Evolutionary conservation across 352 stramenopile species (phyloP).

Genomic region (Thalassiosira hispida): DNA sequence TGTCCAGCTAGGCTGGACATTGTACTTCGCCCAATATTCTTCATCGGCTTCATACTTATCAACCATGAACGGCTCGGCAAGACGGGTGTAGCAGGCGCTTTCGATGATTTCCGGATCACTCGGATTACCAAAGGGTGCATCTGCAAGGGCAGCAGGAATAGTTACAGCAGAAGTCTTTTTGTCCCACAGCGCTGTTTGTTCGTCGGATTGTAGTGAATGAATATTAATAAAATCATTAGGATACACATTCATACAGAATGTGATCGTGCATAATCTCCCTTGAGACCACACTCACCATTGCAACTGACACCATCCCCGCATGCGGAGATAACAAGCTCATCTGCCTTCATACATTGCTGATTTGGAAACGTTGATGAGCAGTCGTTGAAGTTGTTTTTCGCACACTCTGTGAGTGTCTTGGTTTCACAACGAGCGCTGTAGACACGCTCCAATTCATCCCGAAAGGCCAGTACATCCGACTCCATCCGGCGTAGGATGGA

Average conservation of each 20-base stretch:
- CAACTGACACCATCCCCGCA: constrained; percentile 28
- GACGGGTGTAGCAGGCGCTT: constrained; percentile 49
- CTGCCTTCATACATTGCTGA: constrained; percentile 26
- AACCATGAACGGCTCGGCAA: constrained; percentile 57
- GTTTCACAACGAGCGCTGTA: constrained; percentile 26
- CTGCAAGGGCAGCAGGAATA: constrained; percentile 27
- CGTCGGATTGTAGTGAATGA: no score
- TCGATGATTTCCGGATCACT: constrained; percentile 46
- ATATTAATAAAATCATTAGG: constrained; percentile 1
- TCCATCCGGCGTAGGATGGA: constrained; percentile 30
- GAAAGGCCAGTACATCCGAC: constrained; percentile 20
- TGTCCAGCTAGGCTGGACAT: constrained; percentile 29
- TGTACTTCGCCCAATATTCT: constrained; percentile 26
- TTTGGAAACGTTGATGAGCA: constrained; percentile 32
- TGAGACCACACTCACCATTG: constrained; percentile 11
- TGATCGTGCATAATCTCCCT: not conserved
- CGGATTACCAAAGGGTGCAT: constrained; percentile 19
- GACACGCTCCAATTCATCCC: constrained; percentile 29
- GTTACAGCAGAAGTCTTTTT: constrained; percentile 16
- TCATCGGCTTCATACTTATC: constrained; percentile 45
- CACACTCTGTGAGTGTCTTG: constrained; percentile 24
- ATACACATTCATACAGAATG: not conserved
- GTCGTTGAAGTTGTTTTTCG: constrained; percentile 28
- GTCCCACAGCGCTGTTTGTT: constrained; percentile 30
- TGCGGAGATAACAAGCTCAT: constrained; percentile 22